phyloP scores from a whole-genome alignment of 192 early-diverging fungal genomes.

The Coemansia sp. region DNA sequence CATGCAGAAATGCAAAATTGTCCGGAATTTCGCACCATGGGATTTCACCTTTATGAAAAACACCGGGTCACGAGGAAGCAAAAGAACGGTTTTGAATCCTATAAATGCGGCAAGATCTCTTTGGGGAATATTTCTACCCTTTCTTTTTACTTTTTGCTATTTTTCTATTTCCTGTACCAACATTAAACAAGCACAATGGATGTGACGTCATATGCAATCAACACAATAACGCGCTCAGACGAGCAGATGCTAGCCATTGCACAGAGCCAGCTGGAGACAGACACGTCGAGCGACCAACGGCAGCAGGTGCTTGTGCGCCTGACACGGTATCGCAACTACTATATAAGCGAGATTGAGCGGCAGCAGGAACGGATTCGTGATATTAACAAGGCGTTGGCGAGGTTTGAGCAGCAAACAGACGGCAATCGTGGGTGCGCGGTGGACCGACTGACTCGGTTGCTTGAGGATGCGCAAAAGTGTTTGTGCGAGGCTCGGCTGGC shows the following conservation, averaged over 20 bases:
- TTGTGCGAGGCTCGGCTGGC: conserved; percentile 37
- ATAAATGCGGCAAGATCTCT: no score
- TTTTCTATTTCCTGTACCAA: background rate
- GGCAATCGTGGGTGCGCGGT: conserved; percentile 15
- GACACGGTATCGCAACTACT: conserved; percentile 34
- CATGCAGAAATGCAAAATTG: no score
- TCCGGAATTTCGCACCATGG: no score
- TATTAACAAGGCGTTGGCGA: conserved; percentile 24
- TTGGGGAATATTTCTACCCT: background rate
- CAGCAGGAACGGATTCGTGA: conserved; percentile 39
- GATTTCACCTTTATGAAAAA: no score
- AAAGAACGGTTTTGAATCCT: no score
- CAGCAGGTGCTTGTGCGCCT: conserved; percentile 31
- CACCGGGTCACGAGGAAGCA: no score
- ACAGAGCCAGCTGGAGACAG: background rate
- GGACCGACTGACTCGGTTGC: conserved; percentile 15
- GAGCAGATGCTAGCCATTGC: conserved; percentile 7
- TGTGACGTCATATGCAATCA: background rate
- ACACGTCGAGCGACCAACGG: background rate
- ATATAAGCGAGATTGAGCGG: conserved; percentile 25
- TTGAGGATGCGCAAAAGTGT: conserved; percentile 30
- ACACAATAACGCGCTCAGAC: background rate
- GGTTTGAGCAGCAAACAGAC: conserved; percentile 4
- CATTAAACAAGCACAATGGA: background rate
- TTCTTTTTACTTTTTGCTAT: background rate